phyloP scores from a whole-genome alignment of 495 filamentous ascomycete genomes.

The Penicillium taxi region DNA sequence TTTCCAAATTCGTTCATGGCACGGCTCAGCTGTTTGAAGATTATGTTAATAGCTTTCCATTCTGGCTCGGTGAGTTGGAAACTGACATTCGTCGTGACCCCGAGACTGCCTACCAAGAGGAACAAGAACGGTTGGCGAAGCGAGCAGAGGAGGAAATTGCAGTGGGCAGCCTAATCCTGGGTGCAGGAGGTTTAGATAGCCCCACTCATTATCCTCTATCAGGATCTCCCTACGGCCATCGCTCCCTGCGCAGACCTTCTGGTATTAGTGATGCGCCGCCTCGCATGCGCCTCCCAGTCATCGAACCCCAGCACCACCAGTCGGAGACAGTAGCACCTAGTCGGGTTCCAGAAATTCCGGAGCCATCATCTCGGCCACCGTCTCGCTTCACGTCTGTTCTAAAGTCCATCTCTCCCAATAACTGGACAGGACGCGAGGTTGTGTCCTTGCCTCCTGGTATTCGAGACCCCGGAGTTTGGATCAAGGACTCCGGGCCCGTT shows the following conservation, averaged over 20 bases:
- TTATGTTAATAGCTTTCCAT: conserved; percentile 88
- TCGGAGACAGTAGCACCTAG: conserved; percentile 2
- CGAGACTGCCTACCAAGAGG: conserved; percentile 80
- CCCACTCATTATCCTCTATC: conserved; percentile 38
- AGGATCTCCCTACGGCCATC: conserved; percentile 49
- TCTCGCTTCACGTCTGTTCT: conserved; percentile 52
- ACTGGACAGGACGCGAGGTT: conserved; percentile 41
- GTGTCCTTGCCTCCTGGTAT: conserved; percentile 71
- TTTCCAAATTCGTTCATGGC: conserved; percentile 95
- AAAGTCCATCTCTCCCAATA: conserved; percentile 62
- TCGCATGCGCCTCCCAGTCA: conserved; percentile 17
- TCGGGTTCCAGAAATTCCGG: not conserved
- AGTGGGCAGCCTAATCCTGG: conserved; percentile 73
- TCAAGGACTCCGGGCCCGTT: conserved; percentile 88
- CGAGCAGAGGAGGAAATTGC: conserved; percentile 79
- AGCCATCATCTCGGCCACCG: conserved; percentile 10
- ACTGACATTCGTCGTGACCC: conserved; percentile 91
- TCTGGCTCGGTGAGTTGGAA: conserved; percentile 88
- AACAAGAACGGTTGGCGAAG: conserved; percentile 71
- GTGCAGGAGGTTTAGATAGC: conserved; percentile 33
- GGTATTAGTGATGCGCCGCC: conserved; percentile 13
- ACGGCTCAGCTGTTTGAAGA: conserved; percentile 89
- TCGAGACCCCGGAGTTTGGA: conserved; percentile 68
- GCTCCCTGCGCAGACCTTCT: conserved; percentile 19
- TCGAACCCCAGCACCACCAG: conserved; percentile 13